Evolutionary conservation across 1,284 basidiomycete genomes (phyloP), one percentile per base, ranked within the genome.

Genomic region (Pyrrhoderma noxium): DNA sequence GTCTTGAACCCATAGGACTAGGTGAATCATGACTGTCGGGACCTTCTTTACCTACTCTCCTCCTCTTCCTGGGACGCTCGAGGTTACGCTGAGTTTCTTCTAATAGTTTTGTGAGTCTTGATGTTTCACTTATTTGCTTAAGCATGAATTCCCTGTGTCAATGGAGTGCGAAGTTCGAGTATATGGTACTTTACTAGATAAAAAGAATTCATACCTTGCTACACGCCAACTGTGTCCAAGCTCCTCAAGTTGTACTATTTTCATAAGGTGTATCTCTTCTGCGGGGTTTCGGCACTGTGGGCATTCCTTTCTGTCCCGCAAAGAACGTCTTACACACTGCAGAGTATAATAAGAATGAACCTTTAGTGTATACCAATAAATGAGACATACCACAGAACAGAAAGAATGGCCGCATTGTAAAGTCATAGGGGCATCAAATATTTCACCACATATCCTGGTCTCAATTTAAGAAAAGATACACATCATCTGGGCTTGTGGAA

Each of bases 361-460:
- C 58, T 48, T 25, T 27, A 25, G 23, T 13, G 19, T 27, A 31
- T 25, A 23, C 14, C 31, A 4, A 23, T 11, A 42, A 11, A n/a
- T 25, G 27, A 18, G 37, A 64, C 82, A 58, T 59, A 89, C 87
- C 59, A 78, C 62, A 16, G 85, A 87, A 66, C 87, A 89, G 61
- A 88, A 89, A 51, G 78, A 80, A 59, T 89, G 87, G 0, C 83
- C 85, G 60, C 86, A 89, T 2, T 65, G 63, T 3, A 89, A 71
- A 5, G 79, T 76, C 35, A 89, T 78, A 7, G 86, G 86, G 0
- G 73, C 85, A 47, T 79, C 76, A 60, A 77, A 85, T 40, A 84
- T 68, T 56, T 89, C 84, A 13, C 75, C 67, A 62, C 86, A 89
- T 47, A 89, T 85, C 18, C 72, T 70, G 60, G 87, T 89, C 3